Percentiles rank a stretch among this genome's conserved stretches.
These are phyloP conservation scores for Coemansia sp. DNA, from an alignment of 192 early-diverging fungal species.

Conservation along the genomic window DNA sequence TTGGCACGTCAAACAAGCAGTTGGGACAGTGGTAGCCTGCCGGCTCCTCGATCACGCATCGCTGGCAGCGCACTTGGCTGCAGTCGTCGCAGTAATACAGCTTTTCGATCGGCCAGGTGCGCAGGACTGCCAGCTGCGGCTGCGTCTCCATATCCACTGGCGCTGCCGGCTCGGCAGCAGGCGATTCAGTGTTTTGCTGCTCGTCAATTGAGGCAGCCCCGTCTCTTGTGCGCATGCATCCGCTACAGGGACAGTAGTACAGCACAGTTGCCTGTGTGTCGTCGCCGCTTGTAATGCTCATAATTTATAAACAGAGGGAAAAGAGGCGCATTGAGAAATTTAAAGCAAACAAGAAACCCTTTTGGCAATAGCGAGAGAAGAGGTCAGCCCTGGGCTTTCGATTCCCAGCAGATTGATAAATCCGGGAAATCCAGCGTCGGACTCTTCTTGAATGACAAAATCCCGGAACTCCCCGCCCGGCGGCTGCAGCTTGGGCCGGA, in stretches of 20 bases:
- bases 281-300: background rate
- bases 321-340: background rate
- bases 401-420: conserved; percentile 80
- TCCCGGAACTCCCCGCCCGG: conserved; percentile 72
- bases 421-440: conserved; percentile 44
- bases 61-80: conserved; percentile 73
- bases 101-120: conserved; percentile 57
- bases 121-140: conserved; percentile 24
- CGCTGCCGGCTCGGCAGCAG: background rate
- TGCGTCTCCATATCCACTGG: background rate
- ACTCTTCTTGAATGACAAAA: conserved; percentile 69
- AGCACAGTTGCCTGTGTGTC: conserved; percentile 15
- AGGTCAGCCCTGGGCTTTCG: conserved; percentile 83
- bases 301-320: background rate
- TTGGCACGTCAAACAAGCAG: conserved; percentile 95
- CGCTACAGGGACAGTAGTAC: conserved; percentile 44
- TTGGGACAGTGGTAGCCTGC: conserved; percentile 93
- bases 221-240: conserved; percentile 10
- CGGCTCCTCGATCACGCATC: conserved; percentile 81
- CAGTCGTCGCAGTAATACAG: conserved; percentile 92
- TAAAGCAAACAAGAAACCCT: conserved; percentile 26
- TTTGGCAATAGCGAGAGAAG: conserved; percentile 71
- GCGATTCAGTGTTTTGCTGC: background rate
- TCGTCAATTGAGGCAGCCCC: background rate
- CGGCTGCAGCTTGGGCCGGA: conserved; percentile 78